Base-by-base conservation (phyloP, 139 green algal species). In the Yamagishiella unicocca region DNA sequence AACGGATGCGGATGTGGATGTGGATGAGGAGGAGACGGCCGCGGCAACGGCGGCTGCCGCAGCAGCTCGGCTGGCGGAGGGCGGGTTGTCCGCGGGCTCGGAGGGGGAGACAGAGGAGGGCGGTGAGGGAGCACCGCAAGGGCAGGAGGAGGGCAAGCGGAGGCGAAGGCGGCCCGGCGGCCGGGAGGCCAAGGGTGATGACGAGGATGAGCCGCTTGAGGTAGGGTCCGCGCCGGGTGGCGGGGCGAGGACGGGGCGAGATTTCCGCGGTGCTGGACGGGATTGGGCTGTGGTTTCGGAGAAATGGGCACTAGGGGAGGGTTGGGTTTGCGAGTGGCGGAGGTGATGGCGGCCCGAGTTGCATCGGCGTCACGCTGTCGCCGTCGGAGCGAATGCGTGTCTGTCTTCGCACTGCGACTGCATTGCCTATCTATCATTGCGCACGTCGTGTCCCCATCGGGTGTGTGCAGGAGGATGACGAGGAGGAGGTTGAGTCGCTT, bases 191-290 rank as follows among this genome's bases (percentile, higher is more conserved):
- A 25, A n/a, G n/a, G 14, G 50, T 58, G 46, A 67, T n/a, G 45
- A 82, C 19, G 74, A 82, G 50, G 74, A 82, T 19, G 74, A 37
- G 50, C 74, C 74, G 7, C 46, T 82, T 31, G 74, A 82, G 74
- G 74, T 82, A n/a, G 1, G 74, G n/a, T n/a, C n/a, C n/a, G n/a
- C n/a, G n/a, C n/a, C n/a, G n/a, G n/a, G n/a, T n/a, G n/a, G n/a
- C n/a, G n/a, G n/a, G n/a, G n/a, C n/a, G n/a, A n/a, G n/a, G n/a
- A n/a, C n/a, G n/a, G n/a, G n/a, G n/a, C n/a, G n/a, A n/a, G n/a
- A n/a, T n/a, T n/a, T n/a, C n/a, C n/a, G n/a, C n/a, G n/a, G n/a
- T n/a, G n/a, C n/a, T n/a, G n/a, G n/a, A n/a, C n/a, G n/a, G n/a
- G n/a, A n/a, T n/a, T n/a, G n/a, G n/a, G n/a, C n/a, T n/a, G n/a